These are phyloP conservation scores for Verticillium dahliae DNA, from an alignment of 2,329 filamentous ascomycete genomes.

Conservation along the genomic window DNA sequence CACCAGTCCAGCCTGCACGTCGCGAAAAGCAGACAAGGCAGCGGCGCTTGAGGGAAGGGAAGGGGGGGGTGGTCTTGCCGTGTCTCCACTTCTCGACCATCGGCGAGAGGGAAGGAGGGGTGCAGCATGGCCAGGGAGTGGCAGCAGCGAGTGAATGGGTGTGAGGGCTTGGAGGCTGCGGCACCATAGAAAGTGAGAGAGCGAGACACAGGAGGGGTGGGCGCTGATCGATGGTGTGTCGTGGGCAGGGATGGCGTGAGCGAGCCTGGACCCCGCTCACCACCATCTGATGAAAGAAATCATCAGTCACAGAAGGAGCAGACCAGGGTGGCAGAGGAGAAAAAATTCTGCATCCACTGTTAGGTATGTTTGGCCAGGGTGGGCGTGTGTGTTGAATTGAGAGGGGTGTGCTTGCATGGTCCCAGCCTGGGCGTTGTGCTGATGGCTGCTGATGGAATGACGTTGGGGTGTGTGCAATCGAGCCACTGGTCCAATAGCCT, in stretches of 20 bases:
- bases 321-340: background rate
- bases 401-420: background rate
- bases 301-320: background rate
- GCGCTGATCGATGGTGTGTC: background rate
- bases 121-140: background rate
- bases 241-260: constrained; percentile 2
- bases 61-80: background rate
- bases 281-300: background rate
- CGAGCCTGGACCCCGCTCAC: background rate
- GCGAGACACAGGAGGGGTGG: background rate
- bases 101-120: background rate
- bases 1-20: background rate
- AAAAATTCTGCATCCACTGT: background rate
- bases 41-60: constrained; percentile 2
- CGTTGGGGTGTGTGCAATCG: background rate
- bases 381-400: background rate
- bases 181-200: background rate
- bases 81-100: background rate
- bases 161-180: background rate
- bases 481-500: background rate
- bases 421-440: background rate
- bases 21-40: constrained; percentile 7
- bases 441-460: background rate
- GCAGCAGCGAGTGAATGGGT: background rate
- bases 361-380: background rate